phyloP scores from a whole-genome alignment of 805 yeast genomes.

The Hanseniaspora vineae region DNA sequence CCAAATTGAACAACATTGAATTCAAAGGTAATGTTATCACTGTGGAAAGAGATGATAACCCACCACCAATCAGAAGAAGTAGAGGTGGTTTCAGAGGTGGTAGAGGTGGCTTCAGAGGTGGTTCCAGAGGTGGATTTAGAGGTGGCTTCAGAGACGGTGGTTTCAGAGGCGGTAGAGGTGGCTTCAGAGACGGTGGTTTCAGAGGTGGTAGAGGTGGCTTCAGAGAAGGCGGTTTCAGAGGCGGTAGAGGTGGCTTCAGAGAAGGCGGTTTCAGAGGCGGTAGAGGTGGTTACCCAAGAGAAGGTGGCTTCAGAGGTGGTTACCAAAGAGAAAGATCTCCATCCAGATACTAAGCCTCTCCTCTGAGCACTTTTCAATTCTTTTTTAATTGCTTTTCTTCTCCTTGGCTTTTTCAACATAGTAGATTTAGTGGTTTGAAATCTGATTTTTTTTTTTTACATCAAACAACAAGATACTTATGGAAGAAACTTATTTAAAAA shows the following conservation, averaged over 20 bases:
- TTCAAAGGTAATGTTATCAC: slow-evolving; percentile 56
- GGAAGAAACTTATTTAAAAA: too few relatives aligned
- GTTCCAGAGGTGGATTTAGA: slow-evolving; percentile 28
- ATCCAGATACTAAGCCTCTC: slow-evolving; percentile 40
- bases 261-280: slow-evolving; percentile 28
- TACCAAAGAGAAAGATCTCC: slow-evolving; percentile 66
- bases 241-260: slow-evolving; percentile 29
- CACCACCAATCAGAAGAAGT: slow-evolving; percentile 37
- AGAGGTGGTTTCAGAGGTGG: slow-evolving; percentile 29
- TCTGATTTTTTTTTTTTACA: too few relatives aligned
- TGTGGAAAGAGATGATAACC: slow-evolving; percentile 64
- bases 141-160: slow-evolving; percentile 32
- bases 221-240: slow-evolving; percentile 31
- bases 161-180: slow-evolving; percentile 19
- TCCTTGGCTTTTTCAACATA: background rate
- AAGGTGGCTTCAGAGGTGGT: slow-evolving; percentile 23
- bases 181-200: slow-evolving; percentile 20
- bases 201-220: slow-evolving; percentile 31
- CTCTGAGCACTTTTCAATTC: background rate
- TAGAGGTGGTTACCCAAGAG: slow-evolving; percentile 27
- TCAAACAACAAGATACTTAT: too few relatives aligned
- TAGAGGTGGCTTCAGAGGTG: slow-evolving; percentile 31
- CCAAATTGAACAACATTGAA: slow-evolving; percentile 57
- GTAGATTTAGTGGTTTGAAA: too few relatives aligned
- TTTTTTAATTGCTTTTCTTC: background rate